Conservation (phyloP, 2,329 filamentous ascomycete species). For the Paracoccidioides lutzii region DNA sequence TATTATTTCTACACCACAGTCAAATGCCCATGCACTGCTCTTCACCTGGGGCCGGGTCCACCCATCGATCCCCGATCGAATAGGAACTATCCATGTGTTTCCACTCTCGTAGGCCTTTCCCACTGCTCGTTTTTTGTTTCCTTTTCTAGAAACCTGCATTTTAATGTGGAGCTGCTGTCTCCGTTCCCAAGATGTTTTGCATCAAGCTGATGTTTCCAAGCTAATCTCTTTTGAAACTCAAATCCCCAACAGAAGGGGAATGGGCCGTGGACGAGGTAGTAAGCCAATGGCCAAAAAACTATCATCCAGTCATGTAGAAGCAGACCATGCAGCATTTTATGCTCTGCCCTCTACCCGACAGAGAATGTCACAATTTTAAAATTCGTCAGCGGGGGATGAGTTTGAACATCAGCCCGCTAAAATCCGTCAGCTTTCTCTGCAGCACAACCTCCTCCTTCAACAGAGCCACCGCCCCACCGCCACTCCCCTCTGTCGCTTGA, state of each 20-base stretch:
- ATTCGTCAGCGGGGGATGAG: conserved; percentile 47
- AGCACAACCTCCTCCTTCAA: conserved; percentile 45
- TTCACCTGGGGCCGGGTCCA: background rate
- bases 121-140: background rate
- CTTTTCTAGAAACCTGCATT: background rate
- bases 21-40: background rate
- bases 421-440: conserved; percentile 34
- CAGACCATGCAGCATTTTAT: background rate
- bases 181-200: background rate
- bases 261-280: background rate
- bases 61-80: background rate
- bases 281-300: background rate
- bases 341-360: background rate
- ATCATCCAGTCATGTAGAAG: background rate
- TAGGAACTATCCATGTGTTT: conserved; percentile 1
- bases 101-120: background rate
- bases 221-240: background rate
- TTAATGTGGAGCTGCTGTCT: background rate
- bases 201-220: background rate
- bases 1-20: background rate
- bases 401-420: conserved; percentile 31
- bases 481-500: conserved; percentile 44
- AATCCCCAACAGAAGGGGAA: background rate
- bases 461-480: conserved; percentile 35
- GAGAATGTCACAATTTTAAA: conserved; percentile 15